A percentile compares a stretch with the other conserved stretches of the same genome.
These are phyloP conservation scores for Beauveria sp. DNA, from an alignment of 2,329 filamentous ascomycete species.

Conservation along the genomic window DNA sequence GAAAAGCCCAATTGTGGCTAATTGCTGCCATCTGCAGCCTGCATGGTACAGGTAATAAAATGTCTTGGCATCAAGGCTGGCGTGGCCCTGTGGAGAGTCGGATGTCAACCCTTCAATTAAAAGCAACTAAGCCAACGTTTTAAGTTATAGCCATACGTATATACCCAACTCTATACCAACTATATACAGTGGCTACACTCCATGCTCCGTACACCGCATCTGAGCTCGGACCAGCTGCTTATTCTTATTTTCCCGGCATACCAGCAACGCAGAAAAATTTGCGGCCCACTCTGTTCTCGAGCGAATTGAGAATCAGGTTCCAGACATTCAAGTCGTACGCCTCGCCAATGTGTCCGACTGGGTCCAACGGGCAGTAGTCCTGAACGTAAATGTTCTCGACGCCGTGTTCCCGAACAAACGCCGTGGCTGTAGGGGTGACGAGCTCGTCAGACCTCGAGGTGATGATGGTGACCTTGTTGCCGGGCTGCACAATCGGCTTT, in stretches of 20 bases:
- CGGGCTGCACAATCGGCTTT: constrained; percentile 12
- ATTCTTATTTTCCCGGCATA: constrained; percentile 1
- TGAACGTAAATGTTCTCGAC: constrained; percentile 15
- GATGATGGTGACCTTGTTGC: constrained; percentile 15
- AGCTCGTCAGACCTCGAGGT: constrained; percentile 13
- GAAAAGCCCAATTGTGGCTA: not conserved
- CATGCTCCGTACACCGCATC: not conserved
- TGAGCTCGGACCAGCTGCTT: not conserved
- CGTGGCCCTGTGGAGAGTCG: not conserved
- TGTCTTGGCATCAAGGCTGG: not conserved
- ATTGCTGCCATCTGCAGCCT: not conserved
- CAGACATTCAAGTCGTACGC: constrained; percentile 14
- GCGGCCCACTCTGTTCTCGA: constrained; percentile 11
- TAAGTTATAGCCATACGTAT: not conserved
- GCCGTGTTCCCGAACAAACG: constrained; percentile 12
- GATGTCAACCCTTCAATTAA: not conserved
- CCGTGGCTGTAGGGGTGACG: constrained; percentile 11
- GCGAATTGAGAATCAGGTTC: constrained; percentile 14
- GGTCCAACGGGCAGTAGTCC: constrained; percentile 14
- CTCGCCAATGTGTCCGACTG: constrained; percentile 15
- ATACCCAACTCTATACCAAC: too few relatives aligned
- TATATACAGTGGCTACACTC: too few relatives aligned
- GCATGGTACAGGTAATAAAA: not conserved
- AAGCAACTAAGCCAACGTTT: not conserved
- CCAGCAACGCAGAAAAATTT: constrained; percentile 9